A percentile compares a stretch with the other conserved stretches of the same genome.
phyloP scores from a whole-genome alignment of 2,329 filamentous ascomycete genomes.

The Blastomyces gilchristii region DNA sequence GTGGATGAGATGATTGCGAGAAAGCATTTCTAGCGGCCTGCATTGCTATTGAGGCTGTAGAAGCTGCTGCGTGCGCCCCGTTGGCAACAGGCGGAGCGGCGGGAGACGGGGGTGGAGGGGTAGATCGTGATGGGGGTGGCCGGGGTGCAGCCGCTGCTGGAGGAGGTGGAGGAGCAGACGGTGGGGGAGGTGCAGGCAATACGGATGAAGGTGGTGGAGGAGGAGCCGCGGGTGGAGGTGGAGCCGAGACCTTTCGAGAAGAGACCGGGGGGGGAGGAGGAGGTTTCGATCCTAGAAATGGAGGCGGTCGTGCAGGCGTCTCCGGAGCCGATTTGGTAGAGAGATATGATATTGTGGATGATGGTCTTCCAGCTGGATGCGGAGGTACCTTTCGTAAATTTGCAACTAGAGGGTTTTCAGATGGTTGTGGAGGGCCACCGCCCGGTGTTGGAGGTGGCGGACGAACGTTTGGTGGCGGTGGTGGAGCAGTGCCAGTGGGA shows the following conservation, averaged over 20 bases:
- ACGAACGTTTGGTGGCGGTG: conserved; percentile 46
- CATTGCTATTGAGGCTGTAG: conserved; percentile 44
- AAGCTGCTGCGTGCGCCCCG: conserved; percentile 25
- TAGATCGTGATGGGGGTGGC: conserved; percentile 30
- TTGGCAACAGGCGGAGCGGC: conserved; percentile 43
- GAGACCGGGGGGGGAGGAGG: conserved; percentile 46
- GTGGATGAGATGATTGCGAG: conserved; percentile 32
- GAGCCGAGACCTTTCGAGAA: conserved; percentile 48
- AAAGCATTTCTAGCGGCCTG: conserved; percentile 51
- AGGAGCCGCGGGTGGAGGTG: conserved; percentile 37
- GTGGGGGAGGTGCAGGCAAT: conserved; percentile 32
- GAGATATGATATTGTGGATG: conserved; percentile 49
- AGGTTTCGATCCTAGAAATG: conserved; percentile 43
- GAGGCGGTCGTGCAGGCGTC: conserved; percentile 55
- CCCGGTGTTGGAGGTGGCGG: conserved; percentile 42
- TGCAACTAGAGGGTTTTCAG: conserved; percentile 44
- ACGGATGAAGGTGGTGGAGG: conserved; percentile 35
- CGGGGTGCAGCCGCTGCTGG: conserved; percentile 32
- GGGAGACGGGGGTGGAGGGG: conserved; percentile 20
- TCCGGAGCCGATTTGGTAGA: conserved; percentile 42
- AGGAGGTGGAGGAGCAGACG: conserved; percentile 32
- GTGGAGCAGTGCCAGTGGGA: conserved; percentile 42
- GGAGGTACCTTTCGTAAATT: conserved; percentile 50
- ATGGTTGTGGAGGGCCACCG: conserved; percentile 39
- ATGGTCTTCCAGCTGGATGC: conserved; percentile 45